phyloP scores from a whole-genome alignment of 345 rosid species.

The Hibiscus mutabilis region DNA sequence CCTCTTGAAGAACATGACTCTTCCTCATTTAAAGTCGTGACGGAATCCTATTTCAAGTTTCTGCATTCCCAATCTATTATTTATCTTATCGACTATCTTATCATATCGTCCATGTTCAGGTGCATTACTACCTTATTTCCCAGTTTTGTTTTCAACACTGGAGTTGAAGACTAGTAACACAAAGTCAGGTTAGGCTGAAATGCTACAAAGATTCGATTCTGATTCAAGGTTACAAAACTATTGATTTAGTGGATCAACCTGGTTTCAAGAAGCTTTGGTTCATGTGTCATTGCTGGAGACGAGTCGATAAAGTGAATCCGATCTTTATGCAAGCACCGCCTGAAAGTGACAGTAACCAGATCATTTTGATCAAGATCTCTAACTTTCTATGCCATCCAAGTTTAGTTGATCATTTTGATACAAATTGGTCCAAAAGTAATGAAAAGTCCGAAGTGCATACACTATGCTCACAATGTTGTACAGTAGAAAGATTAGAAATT shows the following conservation, averaged over 20 bases:
- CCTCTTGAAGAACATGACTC: constrained; percentile 57
- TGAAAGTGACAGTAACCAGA: not conserved
- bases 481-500: not conserved
- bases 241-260: not conserved
- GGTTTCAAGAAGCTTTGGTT: not conserved
- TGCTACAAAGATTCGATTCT: not conserved
- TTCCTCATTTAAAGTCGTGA: constrained; percentile 44
- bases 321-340: not conserved
- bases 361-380: not conserved
- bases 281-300: not conserved
- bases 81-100: not conserved
- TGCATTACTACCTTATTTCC: constrained; percentile 43
- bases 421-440: not conserved
- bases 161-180: constrained; percentile 32
- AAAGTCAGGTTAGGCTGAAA: not conserved
- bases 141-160: constrained; percentile 42
- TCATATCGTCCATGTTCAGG: constrained; percentile 23
- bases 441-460: not conserved
- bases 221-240: not conserved
- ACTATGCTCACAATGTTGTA: not conserved
- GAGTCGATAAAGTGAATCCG: not conserved
- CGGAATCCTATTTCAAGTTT: not conserved
- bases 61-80: not conserved
- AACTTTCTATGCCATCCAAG: not conserved
- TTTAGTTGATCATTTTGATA: no score